Evolutionary conservation across 257 asterid genomes (phyloP).

Genomic region (Nicotiana tomentosiformis): DNA sequence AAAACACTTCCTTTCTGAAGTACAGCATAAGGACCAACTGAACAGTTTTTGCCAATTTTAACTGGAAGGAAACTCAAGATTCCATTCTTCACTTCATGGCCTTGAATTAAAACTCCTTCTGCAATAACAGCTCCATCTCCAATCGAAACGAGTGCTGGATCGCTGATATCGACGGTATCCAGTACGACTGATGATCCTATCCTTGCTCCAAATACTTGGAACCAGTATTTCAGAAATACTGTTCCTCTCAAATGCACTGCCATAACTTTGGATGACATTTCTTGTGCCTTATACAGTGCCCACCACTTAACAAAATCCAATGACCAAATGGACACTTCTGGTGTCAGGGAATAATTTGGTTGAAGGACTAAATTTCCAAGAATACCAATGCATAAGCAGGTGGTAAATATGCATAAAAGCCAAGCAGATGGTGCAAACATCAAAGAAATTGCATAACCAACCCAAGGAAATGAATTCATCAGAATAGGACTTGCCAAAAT

Average conservation of each 20-base stretch:
- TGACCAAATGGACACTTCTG: slow-evolving; percentile 54
- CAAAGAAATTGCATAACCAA: slow-evolving; percentile 31
- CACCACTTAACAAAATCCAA: slow-evolving; percentile 66
- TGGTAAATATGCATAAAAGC: slow-evolving; percentile 59
- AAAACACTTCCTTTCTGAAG: slow-evolving; percentile 56
- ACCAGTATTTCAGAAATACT: slow-evolving; percentile 61
- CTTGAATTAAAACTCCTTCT: slow-evolving; percentile 64
- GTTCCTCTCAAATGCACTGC: slow-evolving; percentile 77
- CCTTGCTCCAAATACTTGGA: slow-evolving; percentile 59
- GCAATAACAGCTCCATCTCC: slow-evolving; percentile 58
- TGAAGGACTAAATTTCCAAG: slow-evolving; percentile 70
- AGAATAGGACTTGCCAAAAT: slow-evolving; percentile 19
- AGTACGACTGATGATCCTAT: slow-evolving; percentile 59
- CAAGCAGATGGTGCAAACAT: slow-evolving; percentile 57
- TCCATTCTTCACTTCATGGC: slow-evolving; percentile 65
- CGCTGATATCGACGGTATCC: slow-evolving; percentile 62
- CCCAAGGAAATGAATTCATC: slow-evolving; percentile 28
- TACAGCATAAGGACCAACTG: slow-evolving; percentile 59
- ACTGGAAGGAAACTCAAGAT: slow-evolving; percentile 49
- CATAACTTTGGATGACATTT: slow-evolving; percentile 51
- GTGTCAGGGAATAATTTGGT: slow-evolving; percentile 55
- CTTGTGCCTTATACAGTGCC: slow-evolving; percentile 74
- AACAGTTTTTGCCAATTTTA: slow-evolving; percentile 48
- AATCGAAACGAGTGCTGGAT: slow-evolving; percentile 60
- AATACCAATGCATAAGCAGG: slow-evolving; percentile 49